Base-by-base conservation (phyloP, 2,329 filamentous ascomycete species). In the Claviceps purpurea region DNA sequence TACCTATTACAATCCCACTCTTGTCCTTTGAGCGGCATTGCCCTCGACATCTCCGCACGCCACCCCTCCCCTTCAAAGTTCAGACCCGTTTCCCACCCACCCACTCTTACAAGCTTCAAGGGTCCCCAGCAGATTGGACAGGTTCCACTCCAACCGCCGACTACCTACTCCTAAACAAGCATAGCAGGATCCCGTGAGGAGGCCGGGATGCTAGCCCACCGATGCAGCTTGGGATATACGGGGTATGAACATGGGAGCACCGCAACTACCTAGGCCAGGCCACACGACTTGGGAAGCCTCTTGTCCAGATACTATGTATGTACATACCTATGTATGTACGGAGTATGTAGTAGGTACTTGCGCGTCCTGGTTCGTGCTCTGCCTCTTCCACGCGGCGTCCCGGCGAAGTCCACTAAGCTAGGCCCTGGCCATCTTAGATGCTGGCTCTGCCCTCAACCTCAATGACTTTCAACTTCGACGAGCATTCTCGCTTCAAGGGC, bases 61-160 rank as follows among this genome's bases (percentile, higher is more conserved):
- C 47, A 49, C 22, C 47, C 37, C 37, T 16, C 18, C 30, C 20
- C 37, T 40, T 18, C 13, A 48, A 26, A 48, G 20, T 40, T 18
- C 13, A 48, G 18, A 39, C 13, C 34, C 46, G 34, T 24, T 30
- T 45, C 41, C 49, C 20, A 24, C 42, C 40, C 42, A 18, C 42
- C 49, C 42, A 26, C 49, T 43, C 30, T 50, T 18, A 40, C 34
- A 30, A 37, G 40, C 13, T 7, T 30, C 41, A 47, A 38, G 45
- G 45, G 26, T 18, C 41, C 49, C 49, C 42, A 26, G 49, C 41
- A 50, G 40, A 50, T 47, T 50, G 42, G 48, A 39, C 48, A 43
- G 37, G 51, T 47, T 53, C 51, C 51, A 53, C 51, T 16, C 39
- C 51, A 53, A 50, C 51, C 51, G 51, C 37, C 42, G 47, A 48